Conservation (phyloP, 2,329 filamentous ascomycete species). For the Beauveria sp. region DNA sequence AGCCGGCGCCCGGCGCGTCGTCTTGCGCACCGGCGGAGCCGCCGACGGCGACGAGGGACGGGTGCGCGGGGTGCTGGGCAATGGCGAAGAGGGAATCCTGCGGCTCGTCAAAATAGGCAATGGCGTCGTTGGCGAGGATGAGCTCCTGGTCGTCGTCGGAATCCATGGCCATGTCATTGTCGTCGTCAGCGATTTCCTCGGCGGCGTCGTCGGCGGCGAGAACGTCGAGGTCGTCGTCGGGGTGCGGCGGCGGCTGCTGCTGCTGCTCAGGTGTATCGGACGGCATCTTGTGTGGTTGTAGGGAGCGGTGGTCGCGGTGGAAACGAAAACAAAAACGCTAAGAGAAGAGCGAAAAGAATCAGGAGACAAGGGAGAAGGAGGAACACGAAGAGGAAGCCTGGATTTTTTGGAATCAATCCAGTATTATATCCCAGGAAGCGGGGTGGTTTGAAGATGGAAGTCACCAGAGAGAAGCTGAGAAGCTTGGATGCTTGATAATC, state of each 20-base stretch:
- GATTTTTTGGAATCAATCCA: background rate
- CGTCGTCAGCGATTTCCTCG: constrained; percentile 58
- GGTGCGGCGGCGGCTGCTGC: constrained; percentile 18
- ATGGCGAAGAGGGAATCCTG: constrained; percentile 92
- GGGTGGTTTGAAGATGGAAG: constrained; percentile 1
- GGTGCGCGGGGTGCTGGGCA: constrained; percentile 77
- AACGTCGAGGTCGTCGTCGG: constrained; percentile 55
- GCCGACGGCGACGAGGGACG: constrained; percentile 76
- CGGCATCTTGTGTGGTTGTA: background rate
- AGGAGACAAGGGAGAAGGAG: background rate
- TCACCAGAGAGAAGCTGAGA: background rate
- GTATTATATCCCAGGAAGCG: background rate
- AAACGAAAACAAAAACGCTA: background rate
- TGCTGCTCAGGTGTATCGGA: background rate
- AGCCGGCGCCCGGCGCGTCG: constrained; percentile 67
- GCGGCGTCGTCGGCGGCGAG: constrained; percentile 70
- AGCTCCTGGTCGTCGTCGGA: constrained; percentile 67
- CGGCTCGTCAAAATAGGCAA: constrained; percentile 85
- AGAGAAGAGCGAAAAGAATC: background rate
- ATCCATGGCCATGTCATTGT: constrained; percentile 75
- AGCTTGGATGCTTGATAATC: constrained; percentile 11
- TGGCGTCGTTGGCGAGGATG: constrained; percentile 80
- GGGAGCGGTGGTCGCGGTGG: background rate
- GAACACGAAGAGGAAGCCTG: background rate
- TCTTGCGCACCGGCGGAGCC: constrained; percentile 57